Conservation (phyloP, 371 early-diverging fungal species). For the Haplosporangium sp. region DNA sequence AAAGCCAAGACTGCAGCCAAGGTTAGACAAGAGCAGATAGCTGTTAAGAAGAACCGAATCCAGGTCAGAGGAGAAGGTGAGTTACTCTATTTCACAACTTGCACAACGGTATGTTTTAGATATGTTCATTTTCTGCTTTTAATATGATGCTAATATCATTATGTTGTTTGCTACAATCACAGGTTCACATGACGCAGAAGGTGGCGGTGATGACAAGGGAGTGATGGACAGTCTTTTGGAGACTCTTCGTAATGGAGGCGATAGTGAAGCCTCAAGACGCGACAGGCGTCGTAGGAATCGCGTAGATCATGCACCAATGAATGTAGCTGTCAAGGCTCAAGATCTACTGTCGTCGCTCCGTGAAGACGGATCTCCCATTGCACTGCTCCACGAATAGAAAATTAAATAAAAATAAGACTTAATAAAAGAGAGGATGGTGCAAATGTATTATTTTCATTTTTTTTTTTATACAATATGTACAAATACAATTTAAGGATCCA, state of each 20-base stretch:
- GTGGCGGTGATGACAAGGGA: slow-evolving; percentile 73
- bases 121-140: neutral
- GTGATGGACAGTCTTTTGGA: slow-evolving; percentile 87
- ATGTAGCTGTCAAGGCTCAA: slow-evolving; percentile 72
- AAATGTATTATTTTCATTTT: no score
- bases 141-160: neutral
- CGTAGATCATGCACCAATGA: slow-evolving; percentile 57
- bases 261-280: slow-evolving; percentile 70
- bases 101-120: no score
- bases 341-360: slow-evolving; percentile 70
- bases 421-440: neutral
- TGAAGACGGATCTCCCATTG: slow-evolving; percentile 21
- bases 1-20: slow-evolving; percentile 55
- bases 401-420: neutral
- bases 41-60: slow-evolving; percentile 36
- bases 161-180: neutral
- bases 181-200: slow-evolving; percentile 53
- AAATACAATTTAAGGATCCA: slow-evolving; percentile 4
- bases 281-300: slow-evolving; percentile 63
- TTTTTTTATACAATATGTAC: neutral
- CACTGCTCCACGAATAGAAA: slow-evolving; percentile 7
- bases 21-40: slow-evolving; percentile 49
- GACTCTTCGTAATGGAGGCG: slow-evolving; percentile 77
- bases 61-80: slow-evolving; percentile 52
- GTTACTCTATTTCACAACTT: neutral